Evolutionary conservation across 2,329 filamentous ascomycete genomes (phyloP).

Genomic region (Xylaria multiplex): DNA sequence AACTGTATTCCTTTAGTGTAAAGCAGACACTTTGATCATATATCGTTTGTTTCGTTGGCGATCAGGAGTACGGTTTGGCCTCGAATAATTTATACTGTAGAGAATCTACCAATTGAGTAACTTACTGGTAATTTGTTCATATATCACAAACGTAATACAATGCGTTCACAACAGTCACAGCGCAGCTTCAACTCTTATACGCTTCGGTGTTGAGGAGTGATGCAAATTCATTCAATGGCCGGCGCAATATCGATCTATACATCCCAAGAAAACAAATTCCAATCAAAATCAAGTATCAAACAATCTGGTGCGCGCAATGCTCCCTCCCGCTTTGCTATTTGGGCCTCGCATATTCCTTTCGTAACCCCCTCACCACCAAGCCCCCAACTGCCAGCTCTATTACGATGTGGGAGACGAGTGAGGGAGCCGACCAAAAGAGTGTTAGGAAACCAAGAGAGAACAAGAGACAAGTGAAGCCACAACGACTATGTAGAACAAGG

Average conservation of each 20-base stretch:
- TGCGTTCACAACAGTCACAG: not conserved
- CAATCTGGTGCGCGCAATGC: slow-evolving; percentile 46
- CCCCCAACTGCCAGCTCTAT: slow-evolving; percentile 42
- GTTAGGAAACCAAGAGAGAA: slow-evolving; percentile 34
- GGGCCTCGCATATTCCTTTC: slow-evolving; percentile 16
- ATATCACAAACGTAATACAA: not conserved
- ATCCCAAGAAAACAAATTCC: slow-evolving; percentile 42
- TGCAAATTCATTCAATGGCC: slow-evolving; percentile 38
- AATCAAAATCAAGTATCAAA: slow-evolving; percentile 41
- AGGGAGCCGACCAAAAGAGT: slow-evolving; percentile 23
- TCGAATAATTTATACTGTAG: too few species aligned
- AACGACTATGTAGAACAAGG: slow-evolving; percentile 66
- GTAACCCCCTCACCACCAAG: slow-evolving; percentile 39
- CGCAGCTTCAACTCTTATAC: not conserved
- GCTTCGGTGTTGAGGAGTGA: slow-evolving; percentile 38
- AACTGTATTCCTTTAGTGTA: not conserved
- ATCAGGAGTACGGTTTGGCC: too few species aligned
- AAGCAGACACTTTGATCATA: too few species aligned
- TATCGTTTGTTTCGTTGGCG: too few species aligned
- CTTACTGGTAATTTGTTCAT: not conserved
- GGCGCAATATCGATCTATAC: slow-evolving; percentile 45
- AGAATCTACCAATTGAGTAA: too few species aligned
- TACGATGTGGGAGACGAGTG: slow-evolving; percentile 31
- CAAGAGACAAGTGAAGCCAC: slow-evolving; percentile 31
- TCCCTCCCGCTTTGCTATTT: slow-evolving; percentile 27